Evolutionary conservation across 2,329 filamentous ascomycete genomes (phyloP), one percentile per base, ranked within the genome.

Genomic region (Didymella pomorum): DNA sequence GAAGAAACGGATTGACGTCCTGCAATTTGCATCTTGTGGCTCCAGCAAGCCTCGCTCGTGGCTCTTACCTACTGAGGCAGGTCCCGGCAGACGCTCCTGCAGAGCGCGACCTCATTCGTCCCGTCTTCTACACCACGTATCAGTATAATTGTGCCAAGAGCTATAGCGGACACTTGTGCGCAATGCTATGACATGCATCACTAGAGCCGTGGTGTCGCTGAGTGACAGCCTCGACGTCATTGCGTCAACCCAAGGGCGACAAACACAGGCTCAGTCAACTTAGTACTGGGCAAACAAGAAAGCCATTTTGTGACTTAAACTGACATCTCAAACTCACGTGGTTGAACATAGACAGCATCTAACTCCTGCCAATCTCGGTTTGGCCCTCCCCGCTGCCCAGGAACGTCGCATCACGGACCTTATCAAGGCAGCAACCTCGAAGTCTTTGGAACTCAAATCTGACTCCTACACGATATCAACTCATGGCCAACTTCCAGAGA

Each of bases 331-430:
- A 8, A 2, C 20, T 48, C 26, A 39, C 3, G 20, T 25, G 42
- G 10, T 47, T 12, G 33, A 46, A 6, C 23, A 33, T 26, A 33
- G 39, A 18, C 28, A 51, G 31, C 25, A 28, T 33, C 20, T 41
- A 41, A 44, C 62, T 55, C 63, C 65, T 65, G 60, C 63, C 65
- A 31, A 52, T 63, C 56, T 25, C 26, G 54, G 65, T 55, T 48
- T 64, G 61, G 63, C 56, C 54, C 52, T 57, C 49, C 59, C 59
- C 65, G 57, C 57, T 58, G 52, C 63, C 59, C 50, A 61, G 58
- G 16, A 62, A 55, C 37, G 56, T 54, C 53, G 35, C 46, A 46
- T 29, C 46, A 14, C 26, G n/a, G n/a, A 23, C 9, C n/a, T 50
- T 37, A 53, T 35, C 52, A 20, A 57, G 53, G 48, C 52, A 60